Conservation (phyloP, 768 basidiomycete genomes). For the Collybiopsis confluens region DNA sequence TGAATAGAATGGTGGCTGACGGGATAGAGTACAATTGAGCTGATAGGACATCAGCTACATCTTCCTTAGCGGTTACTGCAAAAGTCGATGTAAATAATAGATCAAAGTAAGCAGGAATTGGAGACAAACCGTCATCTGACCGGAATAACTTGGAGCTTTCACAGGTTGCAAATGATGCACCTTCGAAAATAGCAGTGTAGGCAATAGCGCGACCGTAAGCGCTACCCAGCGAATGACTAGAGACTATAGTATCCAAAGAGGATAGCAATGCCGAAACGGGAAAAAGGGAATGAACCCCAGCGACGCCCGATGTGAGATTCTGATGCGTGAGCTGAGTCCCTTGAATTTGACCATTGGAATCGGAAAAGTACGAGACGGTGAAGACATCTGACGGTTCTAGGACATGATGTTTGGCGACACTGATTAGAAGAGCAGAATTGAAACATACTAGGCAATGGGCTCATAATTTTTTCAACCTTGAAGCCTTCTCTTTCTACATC, state of each 20-base stretch:
- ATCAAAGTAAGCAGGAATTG: background rate
- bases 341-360: conserved; percentile 46
- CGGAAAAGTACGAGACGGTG: conserved; percentile 62
- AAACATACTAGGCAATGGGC: conserved; percentile 50
- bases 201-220: conserved; percentile 78
- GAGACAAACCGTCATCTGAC: conserved; percentile 35
- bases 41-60: conserved; percentile 46
- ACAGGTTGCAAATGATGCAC: conserved; percentile 67
- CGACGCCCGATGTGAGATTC: conserved; percentile 87
- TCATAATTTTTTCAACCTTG: conserved; percentile 40
- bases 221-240: conserved; percentile 66
- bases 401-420: conserved; percentile 9
- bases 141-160: conserved; percentile 51
- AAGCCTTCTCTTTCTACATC: conserved; percentile 69
- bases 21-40: conserved; percentile 53
- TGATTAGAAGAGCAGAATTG: background rate
- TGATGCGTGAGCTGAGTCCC: conserved; percentile 74
- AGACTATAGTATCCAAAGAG: conserved; percentile 73
- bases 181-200: conserved; percentile 75
- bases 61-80: conserved; percentile 20
- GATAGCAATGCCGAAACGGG: conserved; percentile 68
- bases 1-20: conserved; percentile 76
- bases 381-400: conserved; percentile 61
- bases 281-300: conserved; percentile 70
- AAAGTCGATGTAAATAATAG: background rate